Evolutionary conservation across 2,329 filamentous ascomycete species (phyloP).

Genomic region (Cylindrodendrum hubeiense): DNA sequence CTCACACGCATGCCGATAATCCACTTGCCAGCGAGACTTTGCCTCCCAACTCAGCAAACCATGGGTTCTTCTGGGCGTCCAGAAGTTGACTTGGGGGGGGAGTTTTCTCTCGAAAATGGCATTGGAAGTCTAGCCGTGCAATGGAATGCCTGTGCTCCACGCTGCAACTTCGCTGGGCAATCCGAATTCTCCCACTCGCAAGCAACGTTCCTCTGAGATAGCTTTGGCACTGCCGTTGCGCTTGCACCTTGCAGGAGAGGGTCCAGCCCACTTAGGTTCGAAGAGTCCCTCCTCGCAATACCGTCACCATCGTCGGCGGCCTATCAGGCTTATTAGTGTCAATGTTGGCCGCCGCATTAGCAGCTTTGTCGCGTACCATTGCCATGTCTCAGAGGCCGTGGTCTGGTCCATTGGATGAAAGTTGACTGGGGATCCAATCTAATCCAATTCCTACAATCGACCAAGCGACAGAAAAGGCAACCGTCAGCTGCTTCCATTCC

Average conservation of each 20-base stretch:
- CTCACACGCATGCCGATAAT: conserved; percentile 7
- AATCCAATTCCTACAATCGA: background rate
- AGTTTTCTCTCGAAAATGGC: background rate
- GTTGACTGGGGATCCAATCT: conserved; percentile 15
- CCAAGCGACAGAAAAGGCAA: background rate
- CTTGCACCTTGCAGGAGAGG: conserved; percentile 16
- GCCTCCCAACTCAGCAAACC: background rate
- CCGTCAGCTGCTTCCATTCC: background rate
- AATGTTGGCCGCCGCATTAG: conserved; percentile 27
- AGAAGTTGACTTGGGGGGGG: too few relatives aligned
- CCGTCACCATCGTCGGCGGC: conserved; percentile 23
- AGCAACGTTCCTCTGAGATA: background rate
- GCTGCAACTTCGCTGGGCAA: background rate
- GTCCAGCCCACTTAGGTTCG: conserved; percentile 20
- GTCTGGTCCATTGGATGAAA: conserved; percentile 7
- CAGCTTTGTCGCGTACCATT: conserved; percentile 2
- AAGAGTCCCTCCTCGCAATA: conserved; percentile 21
- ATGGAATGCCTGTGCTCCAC: background rate
- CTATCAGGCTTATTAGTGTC: conserved; percentile 26
- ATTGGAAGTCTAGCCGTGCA: background rate
- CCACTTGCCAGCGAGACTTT: background rate
- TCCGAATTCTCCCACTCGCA: background rate
- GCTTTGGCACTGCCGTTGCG: background rate
- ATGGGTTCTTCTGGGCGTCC: background rate
- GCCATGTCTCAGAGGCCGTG: background rate